Percentiles rank a stretch among this genome's conserved stretches.
These are phyloP conservation scores for Cladochytrium replicatum DNA, from an alignment of 192 early-diverging fungal genomes.

Conservation along the genomic window DNA sequence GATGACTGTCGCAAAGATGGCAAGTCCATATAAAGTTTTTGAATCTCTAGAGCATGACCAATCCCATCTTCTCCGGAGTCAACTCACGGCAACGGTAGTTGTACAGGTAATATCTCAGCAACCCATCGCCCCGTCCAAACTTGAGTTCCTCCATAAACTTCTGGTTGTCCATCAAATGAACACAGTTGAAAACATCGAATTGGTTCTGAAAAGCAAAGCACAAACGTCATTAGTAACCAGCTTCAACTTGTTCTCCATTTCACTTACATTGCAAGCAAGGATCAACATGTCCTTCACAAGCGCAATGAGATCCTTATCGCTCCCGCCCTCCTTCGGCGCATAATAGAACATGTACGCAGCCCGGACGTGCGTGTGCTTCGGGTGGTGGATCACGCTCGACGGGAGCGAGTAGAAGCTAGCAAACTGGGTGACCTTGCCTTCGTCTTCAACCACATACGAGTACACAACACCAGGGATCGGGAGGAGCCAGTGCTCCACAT, in stretches of 20 bases:
- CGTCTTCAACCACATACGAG: constrained; percentile 85
- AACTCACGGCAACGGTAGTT: constrained; percentile 80
- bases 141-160: constrained; percentile 70
- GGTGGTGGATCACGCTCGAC: constrained; percentile 76
- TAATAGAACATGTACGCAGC: constrained; percentile 98
- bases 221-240: neutral
- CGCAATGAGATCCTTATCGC: constrained; percentile 41
- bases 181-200: constrained; percentile 94
- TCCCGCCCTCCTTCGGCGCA: constrained; percentile 34
- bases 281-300: constrained; percentile 77
- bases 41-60: constrained; percentile 93
- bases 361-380: constrained; percentile 58
- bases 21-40: too few species aligned
- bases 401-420: constrained; percentile 92
- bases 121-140: constrained; percentile 90
- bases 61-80: constrained; percentile 58
- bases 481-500: constrained; percentile 85
- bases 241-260: neutral
- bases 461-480: constrained; percentile 77
- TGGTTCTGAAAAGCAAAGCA: constrained; percentile 25
- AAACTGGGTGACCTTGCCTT: constrained; percentile 71
- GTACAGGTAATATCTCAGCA: constrained; percentile 92
- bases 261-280: constrained; percentile 45
- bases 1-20: too few species aligned
- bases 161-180: constrained; percentile 86